Evolutionary conservation across 495 filamentous ascomycete genomes (phyloP).

Genomic region (Zalerion maritima): DNA sequence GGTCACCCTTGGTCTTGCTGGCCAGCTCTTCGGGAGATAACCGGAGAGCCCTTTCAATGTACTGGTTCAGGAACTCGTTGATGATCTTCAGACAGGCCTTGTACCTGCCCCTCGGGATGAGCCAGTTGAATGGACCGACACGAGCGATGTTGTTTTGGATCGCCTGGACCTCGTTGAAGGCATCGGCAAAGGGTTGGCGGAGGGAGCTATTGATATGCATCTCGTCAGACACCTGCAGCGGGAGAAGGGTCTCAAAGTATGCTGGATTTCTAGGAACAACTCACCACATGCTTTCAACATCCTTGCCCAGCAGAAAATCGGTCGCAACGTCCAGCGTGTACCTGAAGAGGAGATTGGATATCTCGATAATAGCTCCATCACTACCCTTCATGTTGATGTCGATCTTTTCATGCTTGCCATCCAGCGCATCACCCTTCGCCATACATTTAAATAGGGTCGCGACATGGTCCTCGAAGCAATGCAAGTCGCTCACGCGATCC

Average conservation of each 20-base stretch:
- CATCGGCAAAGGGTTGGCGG: conserved; percentile 46
- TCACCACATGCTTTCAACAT: conserved; percentile 50
- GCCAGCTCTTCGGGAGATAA: conserved; percentile 48
- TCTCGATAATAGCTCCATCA: conserved; percentile 44
- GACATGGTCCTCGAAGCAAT: conserved; percentile 66
- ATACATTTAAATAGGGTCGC: conserved; percentile 46
- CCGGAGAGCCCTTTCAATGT: conserved; percentile 49
- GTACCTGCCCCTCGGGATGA: conserved; percentile 46
- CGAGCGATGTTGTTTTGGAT: conserved; percentile 47
- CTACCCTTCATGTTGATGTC: conserved; percentile 23
- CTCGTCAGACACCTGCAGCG: background rate
- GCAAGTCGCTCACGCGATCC: conserved; percentile 65
- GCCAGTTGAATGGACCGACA: conserved; percentile 36
- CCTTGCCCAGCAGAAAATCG: conserved; percentile 71
- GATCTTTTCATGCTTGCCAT: conserved; percentile 26
- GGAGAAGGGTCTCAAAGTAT: background rate
- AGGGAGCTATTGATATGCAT: conserved; percentile 15
- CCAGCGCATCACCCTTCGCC: conserved; percentile 36
- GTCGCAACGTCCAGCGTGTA: conserved; percentile 74
- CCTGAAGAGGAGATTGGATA: conserved; percentile 60
- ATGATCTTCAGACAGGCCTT: conserved; percentile 47
- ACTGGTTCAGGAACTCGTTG: conserved; percentile 60
- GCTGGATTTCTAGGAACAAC: conserved; percentile 3
- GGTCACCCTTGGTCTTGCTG: conserved; percentile 44
- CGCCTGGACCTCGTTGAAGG: conserved; percentile 58